A percentile compares a stretch with the other conserved stretches of the same genome.
Conservation (phyloP, 345 rosid genomes). For the Eucalyptus melliodora region DNA sequence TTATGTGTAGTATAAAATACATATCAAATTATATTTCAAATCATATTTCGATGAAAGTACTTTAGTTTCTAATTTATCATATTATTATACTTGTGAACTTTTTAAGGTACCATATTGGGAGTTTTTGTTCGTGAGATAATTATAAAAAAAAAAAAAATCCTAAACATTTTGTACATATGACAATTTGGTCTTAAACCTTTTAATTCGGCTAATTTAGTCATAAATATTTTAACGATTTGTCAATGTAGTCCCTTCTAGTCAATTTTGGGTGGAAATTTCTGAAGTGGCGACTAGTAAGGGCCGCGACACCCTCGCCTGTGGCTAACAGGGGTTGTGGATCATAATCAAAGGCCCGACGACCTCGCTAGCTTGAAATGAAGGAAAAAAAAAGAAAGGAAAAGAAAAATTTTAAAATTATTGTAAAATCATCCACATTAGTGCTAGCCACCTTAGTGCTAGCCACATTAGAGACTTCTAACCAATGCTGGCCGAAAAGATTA, state of each 20-base stretch:
- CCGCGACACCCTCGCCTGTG: neutral
- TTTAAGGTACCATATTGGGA: neutral
- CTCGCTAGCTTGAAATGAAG: neutral
- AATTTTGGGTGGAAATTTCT: neutral
- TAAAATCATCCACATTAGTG: neutral
- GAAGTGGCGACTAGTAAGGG: rapidly evolving
- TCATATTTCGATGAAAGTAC: neutral
- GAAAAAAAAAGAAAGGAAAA: neutral
- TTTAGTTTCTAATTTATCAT: neutral
- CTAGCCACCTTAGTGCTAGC: no score
- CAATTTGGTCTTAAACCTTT: no score
- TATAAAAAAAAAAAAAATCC: neutral
- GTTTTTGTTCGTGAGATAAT: neutral
- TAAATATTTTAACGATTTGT: rapidly evolving
- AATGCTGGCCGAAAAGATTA: neutral
- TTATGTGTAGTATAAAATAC: neutral
- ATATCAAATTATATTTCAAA: neutral
- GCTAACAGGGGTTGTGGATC: neutral
- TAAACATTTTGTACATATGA: no score
- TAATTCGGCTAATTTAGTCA: neutral
- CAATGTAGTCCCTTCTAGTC: neutral
- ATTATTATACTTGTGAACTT: neutral
- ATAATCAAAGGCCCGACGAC: rapidly evolving
- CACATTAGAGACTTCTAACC: neutral
- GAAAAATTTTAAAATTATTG: neutral